Evolutionary conservation across 2,329 filamentous ascomycete genomes (phyloP).

Genomic region (Pyrenophora tritici-repentis): DNA sequence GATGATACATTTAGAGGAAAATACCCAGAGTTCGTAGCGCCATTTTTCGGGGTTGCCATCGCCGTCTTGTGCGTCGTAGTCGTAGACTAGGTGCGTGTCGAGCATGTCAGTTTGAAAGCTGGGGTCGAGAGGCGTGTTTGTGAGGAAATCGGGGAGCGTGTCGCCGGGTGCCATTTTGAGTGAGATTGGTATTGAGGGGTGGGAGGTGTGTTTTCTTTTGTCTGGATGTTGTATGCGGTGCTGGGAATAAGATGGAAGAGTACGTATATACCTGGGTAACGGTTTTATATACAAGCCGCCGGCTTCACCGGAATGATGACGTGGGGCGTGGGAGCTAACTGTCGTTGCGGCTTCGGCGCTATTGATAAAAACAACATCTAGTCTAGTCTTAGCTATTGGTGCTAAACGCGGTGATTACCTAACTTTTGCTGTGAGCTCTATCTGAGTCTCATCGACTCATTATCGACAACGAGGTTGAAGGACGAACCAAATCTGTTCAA

Average conservation of each 20-base stretch:
- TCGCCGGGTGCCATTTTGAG: constrained; percentile 30
- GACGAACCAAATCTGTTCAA: too few relatives aligned
- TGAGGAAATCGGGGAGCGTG: constrained; percentile 30
- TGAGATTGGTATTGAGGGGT: neutral
- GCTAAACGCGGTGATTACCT: too few relatives aligned
- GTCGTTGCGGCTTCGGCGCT: neutral
- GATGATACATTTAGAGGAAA: constrained; percentile 58
- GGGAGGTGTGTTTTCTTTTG: neutral
- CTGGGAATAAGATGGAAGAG: too few relatives aligned
- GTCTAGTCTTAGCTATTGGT: too few relatives aligned
- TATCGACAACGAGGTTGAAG: too few relatives aligned
- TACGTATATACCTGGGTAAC: too few relatives aligned
- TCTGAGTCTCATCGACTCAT: too few relatives aligned
- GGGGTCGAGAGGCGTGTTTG: constrained; percentile 33
- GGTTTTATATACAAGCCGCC: neutral
- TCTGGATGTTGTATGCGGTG: too few relatives aligned
- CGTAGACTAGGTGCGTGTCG: constrained; percentile 62
- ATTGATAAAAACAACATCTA: neutral
- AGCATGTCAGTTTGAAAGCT: constrained; percentile 58
- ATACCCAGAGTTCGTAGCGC: constrained; percentile 67
- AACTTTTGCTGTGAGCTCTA: too few relatives aligned
- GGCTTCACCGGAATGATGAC: constrained; percentile 2
- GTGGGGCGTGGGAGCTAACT: neutral
- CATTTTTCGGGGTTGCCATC: constrained; percentile 61
- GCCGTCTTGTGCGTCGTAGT: constrained; percentile 57